Base-by-base conservation (phyloP, 2,329 filamentous ascomycete genomes). In the Verticillium longisporum region DNA sequence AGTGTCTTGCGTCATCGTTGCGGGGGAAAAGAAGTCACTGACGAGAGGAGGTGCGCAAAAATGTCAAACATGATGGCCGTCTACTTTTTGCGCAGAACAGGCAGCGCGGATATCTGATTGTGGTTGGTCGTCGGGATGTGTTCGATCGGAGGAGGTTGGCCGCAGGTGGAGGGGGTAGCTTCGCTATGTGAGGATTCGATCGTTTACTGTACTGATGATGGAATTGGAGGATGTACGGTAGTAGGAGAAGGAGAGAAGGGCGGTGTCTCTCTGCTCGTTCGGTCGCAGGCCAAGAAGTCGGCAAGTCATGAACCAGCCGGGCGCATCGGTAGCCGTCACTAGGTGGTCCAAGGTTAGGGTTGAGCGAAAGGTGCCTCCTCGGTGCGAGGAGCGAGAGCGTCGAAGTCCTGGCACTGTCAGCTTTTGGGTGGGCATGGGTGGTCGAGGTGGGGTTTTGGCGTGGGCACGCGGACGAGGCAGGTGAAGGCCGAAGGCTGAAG, bases 1-100 rank as follows among this genome's bases (percentile, higher is more conserved):
- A 31, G 26, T 31, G 18, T 7, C 21, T 9, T 34, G 14, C 21
- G 7, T 18, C 34, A 33, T 14, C 7, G 5, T n/a, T 21, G 38
- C 32, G 32, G n/a, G 38, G 33, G 33, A 55, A 36, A 36, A 2
- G 34, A 13, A 36, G 34, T 36, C 9, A 10, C 11, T 7, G 82
- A 92, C 89, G 89, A 91, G 74, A 92, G 79, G 68, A 92, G 79
- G 76, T 91, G 89, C 68, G 90, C 86, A 68, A 92, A 83, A 68
- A 92, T 83, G 75, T 89, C 88, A 71, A 93, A 92, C 89, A 93
- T 91, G 45, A 26, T 53, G 45, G 38, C 5, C 45, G 45, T 53
- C 10, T 13, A 18, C 21, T 21, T 53, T 31, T 31, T 31, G 45
- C 45, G 45, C 45, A 10, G n/a, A n/a, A 26, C 26, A 31, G 26